These are phyloP conservation scores for Carpinus viminea DNA, from an alignment of 306 rosid species.

Conservation along the genomic window DNA sequence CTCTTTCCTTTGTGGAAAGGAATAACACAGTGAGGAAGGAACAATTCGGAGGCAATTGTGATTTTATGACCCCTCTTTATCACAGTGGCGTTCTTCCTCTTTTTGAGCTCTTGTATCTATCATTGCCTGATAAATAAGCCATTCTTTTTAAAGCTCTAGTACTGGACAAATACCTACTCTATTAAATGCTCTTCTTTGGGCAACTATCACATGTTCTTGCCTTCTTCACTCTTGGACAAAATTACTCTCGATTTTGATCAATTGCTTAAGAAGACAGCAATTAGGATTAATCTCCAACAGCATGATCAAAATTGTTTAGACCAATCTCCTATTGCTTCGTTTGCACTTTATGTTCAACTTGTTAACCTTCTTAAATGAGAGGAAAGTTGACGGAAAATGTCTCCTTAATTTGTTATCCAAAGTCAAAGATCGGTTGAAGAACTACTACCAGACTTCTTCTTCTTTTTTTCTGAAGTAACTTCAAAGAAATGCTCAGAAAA, in stretches of 20 bases:
- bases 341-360: background rate
- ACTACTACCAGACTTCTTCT: no score
- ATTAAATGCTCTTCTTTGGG: conserved; percentile 17
- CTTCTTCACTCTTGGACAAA: background rate
- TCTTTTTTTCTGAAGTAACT: no score
- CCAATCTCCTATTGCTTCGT: background rate
- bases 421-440: no score
- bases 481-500: background rate
- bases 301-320: no score
- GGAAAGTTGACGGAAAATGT: no score
- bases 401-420: no score
- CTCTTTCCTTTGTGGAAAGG: background rate
- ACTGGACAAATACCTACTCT: conserved; percentile 23
- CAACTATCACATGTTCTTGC: no score
- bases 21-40: conserved; percentile 19
- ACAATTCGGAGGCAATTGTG: background rate
- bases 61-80: conserved; percentile 12
- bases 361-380: no score
- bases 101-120: conserved; percentile 20
- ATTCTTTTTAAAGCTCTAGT: background rate
- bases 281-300: background rate
- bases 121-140: background rate
- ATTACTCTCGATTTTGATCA: background rate
- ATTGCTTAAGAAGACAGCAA: background rate
- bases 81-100: conserved; percentile 16